Evolutionary conservation across 306 rosid species (phyloP).

Genomic region (Prunus dulcis): DNA sequence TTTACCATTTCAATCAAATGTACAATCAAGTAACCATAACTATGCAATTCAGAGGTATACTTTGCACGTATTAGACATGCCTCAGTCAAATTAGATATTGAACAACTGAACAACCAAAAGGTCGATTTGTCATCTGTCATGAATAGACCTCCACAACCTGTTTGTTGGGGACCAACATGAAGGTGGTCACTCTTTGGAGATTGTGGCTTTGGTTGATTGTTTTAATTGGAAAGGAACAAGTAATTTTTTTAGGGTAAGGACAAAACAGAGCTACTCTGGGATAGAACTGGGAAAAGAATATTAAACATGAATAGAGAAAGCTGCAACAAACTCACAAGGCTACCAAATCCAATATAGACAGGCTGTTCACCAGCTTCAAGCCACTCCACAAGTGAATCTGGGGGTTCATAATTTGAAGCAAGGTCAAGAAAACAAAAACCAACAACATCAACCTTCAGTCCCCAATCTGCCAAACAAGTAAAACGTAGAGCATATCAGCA

Average conservation of each 20-base stretch:
- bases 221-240: background rate
- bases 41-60: too few species aligned
- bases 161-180: background rate
- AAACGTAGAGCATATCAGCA: conserved; percentile 18
- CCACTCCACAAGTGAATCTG: conserved; percentile 65
- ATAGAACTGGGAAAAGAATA: background rate
- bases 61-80: background rate
- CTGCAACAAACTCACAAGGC: conserved; percentile 67
- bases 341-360: conserved; percentile 88
- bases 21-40: too few species aligned
- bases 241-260: background rate
- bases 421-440: conserved; percentile 98
- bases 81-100: background rate
- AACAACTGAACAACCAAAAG: background rate
- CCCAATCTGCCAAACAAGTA: conserved; percentile 79
- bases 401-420: conserved; percentile 81
- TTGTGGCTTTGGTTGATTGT: too few species aligned
- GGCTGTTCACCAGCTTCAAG: conserved; percentile 69
- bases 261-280: background rate
- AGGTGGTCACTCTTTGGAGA: too few species aligned
- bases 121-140: background rate
- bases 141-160: too few species aligned
- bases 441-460: conserved; percentile 79
- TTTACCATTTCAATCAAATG: too few species aligned
- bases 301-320: background rate